Evolutionary conservation across 306 rosid genomes (phyloP).

Genomic region (Ormosia emarginata): DNA sequence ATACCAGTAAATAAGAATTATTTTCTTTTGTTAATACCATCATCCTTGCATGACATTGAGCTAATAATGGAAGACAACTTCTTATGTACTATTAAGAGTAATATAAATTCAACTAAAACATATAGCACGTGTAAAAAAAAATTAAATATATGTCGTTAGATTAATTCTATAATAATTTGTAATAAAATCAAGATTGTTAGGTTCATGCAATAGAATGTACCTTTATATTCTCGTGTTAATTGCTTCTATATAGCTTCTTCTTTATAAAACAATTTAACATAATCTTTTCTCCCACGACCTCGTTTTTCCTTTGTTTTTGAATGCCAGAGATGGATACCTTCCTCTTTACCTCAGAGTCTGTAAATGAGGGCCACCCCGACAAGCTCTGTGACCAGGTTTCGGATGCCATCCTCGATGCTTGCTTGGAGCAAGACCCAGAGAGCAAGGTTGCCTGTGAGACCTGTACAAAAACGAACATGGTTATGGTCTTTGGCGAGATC

Average conservation of each 20-base stretch:
- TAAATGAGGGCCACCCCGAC: constrained; percentile 85
- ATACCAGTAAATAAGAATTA: background rate
- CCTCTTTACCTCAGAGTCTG: constrained; percentile 87
- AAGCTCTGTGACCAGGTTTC: constrained; percentile 85
- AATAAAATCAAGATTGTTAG: background rate
- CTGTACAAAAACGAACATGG: constrained; percentile 89
- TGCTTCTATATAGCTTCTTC: background rate
- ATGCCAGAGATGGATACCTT: constrained; percentile 63
- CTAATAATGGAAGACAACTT: background rate
- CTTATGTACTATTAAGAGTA: background rate
- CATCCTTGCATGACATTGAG: background rate
- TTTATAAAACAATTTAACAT: background rate
- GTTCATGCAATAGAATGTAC: background rate
- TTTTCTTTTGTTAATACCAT: background rate
- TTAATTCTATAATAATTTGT: background rate
- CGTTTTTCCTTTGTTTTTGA: constrained; percentile 7
- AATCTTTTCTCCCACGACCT: background rate
- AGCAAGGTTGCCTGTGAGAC: constrained; percentile 90
- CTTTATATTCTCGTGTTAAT: background rate
- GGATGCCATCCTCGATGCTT: constrained; percentile 83
- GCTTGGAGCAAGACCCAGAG: constrained; percentile 76
- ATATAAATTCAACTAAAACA: background rate
- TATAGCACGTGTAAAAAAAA: background rate
- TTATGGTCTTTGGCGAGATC: constrained; percentile 87
- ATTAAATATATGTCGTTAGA: background rate